Percentiles rank a stretch among this genome's conserved stretches.
Conservation (phyloP, 2,329 filamentous ascomycete genomes). For the Aspergillus sp. region DNA sequence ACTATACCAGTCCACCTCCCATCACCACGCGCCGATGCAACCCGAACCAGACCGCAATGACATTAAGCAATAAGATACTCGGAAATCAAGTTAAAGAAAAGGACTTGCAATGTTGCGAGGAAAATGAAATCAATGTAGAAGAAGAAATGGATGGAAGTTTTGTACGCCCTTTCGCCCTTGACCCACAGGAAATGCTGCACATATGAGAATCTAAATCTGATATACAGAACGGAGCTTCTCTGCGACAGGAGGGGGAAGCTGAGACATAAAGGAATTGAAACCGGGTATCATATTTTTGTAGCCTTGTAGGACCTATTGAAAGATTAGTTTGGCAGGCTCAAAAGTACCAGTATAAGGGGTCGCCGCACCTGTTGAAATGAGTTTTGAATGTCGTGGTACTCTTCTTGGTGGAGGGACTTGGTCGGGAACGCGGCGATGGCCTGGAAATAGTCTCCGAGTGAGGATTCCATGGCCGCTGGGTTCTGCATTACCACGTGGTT, state of each 20-base stretch:
- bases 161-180: constrained; percentile 31
- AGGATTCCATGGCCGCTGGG: constrained; percentile 88
- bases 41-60: constrained; percentile 8
- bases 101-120: constrained; percentile 20
- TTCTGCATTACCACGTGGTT: constrained; percentile 82
- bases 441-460: constrained; percentile 78
- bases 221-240: constrained; percentile 50
- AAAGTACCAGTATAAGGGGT: constrained; percentile 15
- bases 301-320: constrained; percentile 47
- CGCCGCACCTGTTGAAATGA: constrained; percentile 77
- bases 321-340: neutral
- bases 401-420: constrained; percentile 67
- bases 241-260: constrained; percentile 43
- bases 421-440: constrained; percentile 74
- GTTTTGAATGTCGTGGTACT: constrained; percentile 64
- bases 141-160: constrained; percentile 24
- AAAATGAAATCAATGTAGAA: constrained; percentile 20
- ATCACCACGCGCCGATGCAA: neutral
- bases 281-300: constrained; percentile 54
- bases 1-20: neutral
- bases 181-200: constrained; percentile 23
- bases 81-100: neutral
- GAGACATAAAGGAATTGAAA: constrained; percentile 51
- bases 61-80: constrained; percentile 17
- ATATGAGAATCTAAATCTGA: constrained; percentile 40